Base-by-base conservation (phyloP, 352 stramenopile genomes). In the Thalassiosira sp. region DNA sequence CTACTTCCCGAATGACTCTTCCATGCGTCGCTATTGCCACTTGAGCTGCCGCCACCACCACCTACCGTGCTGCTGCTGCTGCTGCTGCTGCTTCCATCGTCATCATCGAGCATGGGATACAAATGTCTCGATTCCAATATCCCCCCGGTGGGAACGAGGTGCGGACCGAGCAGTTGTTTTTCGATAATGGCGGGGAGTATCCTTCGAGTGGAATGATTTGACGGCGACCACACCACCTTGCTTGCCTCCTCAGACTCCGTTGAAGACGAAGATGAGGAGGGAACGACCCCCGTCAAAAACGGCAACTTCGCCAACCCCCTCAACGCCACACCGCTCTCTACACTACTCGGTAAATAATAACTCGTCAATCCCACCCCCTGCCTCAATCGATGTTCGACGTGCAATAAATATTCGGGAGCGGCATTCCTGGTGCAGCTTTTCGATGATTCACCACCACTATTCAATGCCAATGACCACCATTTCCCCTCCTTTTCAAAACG, bases 101-200 rank as follows among this genome's bases (percentile, higher is more conserved):
- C 66, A 59, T 79, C 66, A 53, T 91, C 80, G 24, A 91, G 51
- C 11, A 91, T 76, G 0, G 80, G 77, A 64, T 87, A 72, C 24
- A 89, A 79, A 49, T 90, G 72, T 15, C 48, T 35, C 15, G 82
- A 53, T 31, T 87, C 45, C 18, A 90, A 68, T n/a, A 92, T 67
- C 43, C 72, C 80, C 15, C 71, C 27, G 8, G 18, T 37, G 6
- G 66, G 51, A 3, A 69, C 2, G 18, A 89, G 69, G 61, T 89
- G 81, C 0, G 84, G 80, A 18, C 59, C 51, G 8, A 90, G 75
- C 3, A 92, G 61, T 40, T 80, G 46, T 27, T 76, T 76, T 71
- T 92, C 87, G 37, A 92, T 66, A 8, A 92, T 66, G 15, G 74
- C 22, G 58, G 71, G 45, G 20, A 78, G 57, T 81, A 90, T 60